Percentiles rank a stretch among this genome's conserved stretches.
Evolutionary conservation across 2,329 filamentous ascomycete genomes (phyloP).

Genomic region (Aspergillus tanneri): DNA sequence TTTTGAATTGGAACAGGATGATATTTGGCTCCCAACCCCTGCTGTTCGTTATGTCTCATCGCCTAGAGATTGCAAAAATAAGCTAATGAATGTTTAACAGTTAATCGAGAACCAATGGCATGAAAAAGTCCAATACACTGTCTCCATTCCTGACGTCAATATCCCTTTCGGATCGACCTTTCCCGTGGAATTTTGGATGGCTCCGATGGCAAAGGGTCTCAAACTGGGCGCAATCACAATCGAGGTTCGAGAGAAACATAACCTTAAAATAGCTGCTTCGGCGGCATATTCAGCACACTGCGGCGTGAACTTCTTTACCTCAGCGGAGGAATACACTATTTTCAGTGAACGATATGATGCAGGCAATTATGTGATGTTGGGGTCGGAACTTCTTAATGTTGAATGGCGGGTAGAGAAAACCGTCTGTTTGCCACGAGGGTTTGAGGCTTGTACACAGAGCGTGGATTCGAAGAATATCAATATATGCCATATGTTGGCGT

Average conservation of each 20-base stretch:
- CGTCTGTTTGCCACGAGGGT: not conserved
- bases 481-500: not conserved
- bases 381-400: not conserved
- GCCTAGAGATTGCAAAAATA: not conserved
- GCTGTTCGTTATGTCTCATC: constrained; percentile 9
- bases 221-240: constrained; percentile 11
- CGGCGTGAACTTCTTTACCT: constrained; percentile 14
- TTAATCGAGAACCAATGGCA: constrained; percentile 10
- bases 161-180: constrained; percentile 23
- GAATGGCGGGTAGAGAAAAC: not conserved
- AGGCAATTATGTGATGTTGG: not conserved
- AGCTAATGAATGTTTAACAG: constrained; percentile 7
- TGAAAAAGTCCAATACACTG: constrained; percentile 16
- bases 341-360: constrained; percentile 2
- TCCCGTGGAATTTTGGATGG: constrained; percentile 20
- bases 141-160: constrained; percentile 19
- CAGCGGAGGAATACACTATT: constrained; percentile 9
- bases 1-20: not conserved
- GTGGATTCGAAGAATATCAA: not conserved
- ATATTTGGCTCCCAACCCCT: constrained; percentile 1
- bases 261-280: constrained; percentile 15
- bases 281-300: constrained; percentile 18
- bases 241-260: constrained; percentile 18
- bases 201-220: constrained; percentile 14
- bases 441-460: not conserved